Evolutionary conservation across 768 basidiomycete genomes (phyloP).

Genomic region (Suillus ampliporus): DNA sequence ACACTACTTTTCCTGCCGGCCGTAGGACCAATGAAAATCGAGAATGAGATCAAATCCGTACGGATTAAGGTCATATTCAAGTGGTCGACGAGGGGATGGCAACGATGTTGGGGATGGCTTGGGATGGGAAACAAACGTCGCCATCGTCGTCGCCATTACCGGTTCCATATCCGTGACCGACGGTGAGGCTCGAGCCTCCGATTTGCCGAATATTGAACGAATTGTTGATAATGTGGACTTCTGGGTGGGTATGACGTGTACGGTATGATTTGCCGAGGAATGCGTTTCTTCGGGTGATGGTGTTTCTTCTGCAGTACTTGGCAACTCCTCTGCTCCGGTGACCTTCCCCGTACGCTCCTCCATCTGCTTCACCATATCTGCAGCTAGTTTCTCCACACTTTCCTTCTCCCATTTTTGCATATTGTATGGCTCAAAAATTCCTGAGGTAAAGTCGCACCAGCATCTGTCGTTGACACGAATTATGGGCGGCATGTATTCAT

Average conservation of each 20-base stretch:
- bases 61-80: conserved; percentile 65
- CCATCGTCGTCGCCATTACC: not conserved
- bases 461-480: conserved; percentile 79
- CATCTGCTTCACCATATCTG: conserved; percentile 40
- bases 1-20: not conserved
- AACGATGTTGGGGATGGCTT: conserved; percentile 15
- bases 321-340: conserved; percentile 20
- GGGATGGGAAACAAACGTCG: conserved; percentile 11
- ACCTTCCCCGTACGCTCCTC: conserved; percentile 32
- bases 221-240: conserved; percentile 30
- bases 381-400: conserved; percentile 57
- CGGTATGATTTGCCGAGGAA: conserved; percentile 6
- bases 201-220: conserved; percentile 30
- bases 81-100: conserved; percentile 19
- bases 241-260: conserved; percentile 10
- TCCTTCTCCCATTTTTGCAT: conserved; percentile 74
- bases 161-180: not conserved
- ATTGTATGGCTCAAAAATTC: conserved; percentile 80
- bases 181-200: conserved; percentile 10
- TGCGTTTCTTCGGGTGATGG: conserved; percentile 22
- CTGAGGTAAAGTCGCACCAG: conserved; percentile 80
- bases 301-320: conserved; percentile 36
- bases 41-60: conserved; percentile 76
- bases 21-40: conserved; percentile 71
- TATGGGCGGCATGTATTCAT: conserved; percentile 51